Base-by-base conservation (phyloP, 176 grass and related monocot genomes). In the Juncus effusus region DNA sequence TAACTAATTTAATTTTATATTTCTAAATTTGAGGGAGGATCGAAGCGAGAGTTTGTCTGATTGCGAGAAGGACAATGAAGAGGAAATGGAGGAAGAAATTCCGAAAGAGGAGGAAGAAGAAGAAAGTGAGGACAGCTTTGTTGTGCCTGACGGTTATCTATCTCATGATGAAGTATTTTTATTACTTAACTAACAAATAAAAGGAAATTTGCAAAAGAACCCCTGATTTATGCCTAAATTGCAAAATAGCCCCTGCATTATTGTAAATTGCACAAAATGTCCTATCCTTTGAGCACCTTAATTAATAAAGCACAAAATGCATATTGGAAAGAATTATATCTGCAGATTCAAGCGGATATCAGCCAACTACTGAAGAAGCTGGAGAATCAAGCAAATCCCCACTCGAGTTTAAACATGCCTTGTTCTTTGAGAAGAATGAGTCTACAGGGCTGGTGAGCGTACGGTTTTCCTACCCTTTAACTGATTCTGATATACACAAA, bases 11-110 rank as follows among this genome's bases (percentile, higher is more conserved):
- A 39, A 0, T 45, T 2, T 72, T 59, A 56, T 35, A 19, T 7
- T 71, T n/a, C 44, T 11, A 45, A 56, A 70, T 59, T 35, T 82
- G 51, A 78, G 93, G 94, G 94, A 90, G 83, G 94, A 93, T 80
- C 94, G 88, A 54, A 88, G 94, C 62, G 94, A 99, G 64, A 99
- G 94, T 64, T 85, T 99, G 73, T 99, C 94, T 59, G 94, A 93
- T 37, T 99, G 94, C 66, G 94, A 99, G 56, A 93, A 93, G 58
- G 83, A 93, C 41, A 75, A 77, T 64, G 88, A 92, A 69, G 94
- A 93, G 45, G 51, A 74, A 70, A 67, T 95, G 66, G 90, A 89
- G 49, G 79, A 95, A 70, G 75, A 61, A 79, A 79, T 78, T 83
- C 77, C 74, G 51, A 86, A 89, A 70, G 58, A 75, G 9, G 87